Evolutionary conservation across 345 rosid genomes (phyloP).

Genomic region (Hypericum androsaemum): DNA sequence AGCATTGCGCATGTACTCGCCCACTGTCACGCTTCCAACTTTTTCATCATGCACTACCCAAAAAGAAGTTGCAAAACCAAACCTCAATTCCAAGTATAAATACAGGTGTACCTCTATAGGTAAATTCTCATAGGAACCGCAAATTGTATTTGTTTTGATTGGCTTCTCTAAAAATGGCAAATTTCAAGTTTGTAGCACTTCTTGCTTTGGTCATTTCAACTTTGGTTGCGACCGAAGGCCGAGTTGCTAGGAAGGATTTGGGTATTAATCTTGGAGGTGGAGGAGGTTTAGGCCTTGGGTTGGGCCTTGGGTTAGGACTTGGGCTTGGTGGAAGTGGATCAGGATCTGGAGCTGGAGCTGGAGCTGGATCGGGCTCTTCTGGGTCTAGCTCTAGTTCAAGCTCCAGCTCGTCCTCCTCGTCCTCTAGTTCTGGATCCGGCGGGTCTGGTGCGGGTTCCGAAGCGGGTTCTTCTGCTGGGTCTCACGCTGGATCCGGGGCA

Average conservation of each 20-base stretch:
- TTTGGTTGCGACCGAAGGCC: conserved; percentile 24
- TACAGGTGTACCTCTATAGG: too few relatives aligned
- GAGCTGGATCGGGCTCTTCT: conserved; percentile 12
- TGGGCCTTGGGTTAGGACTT: conserved; percentile 32
- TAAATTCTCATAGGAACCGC: too few relatives aligned
- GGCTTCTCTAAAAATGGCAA: conserved; percentile 2
- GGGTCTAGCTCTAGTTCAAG: conserved; percentile 20
- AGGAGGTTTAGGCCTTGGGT: conserved; percentile 33
- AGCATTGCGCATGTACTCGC: too few relatives aligned
- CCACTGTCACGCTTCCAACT: too few relatives aligned
- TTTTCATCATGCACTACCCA: too few relatives aligned
- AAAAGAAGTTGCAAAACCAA: too few relatives aligned
- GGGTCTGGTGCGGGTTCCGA: conserved; percentile 21
- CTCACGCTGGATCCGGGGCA: neutral
- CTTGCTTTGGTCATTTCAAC: conserved; percentile 19
- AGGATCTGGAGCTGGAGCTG: conserved; percentile 20
- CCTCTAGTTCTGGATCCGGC: conserved; percentile 15
- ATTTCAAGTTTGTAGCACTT: conserved; percentile 6
- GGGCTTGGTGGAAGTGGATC: conserved; percentile 21
- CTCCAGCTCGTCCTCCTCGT: conserved; percentile 5
- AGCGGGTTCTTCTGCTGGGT: conserved; percentile 19
- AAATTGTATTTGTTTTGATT: too few relatives aligned
- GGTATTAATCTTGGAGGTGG: conserved; percentile 44
- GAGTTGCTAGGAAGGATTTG: conserved; percentile 41
- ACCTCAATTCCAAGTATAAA: too few relatives aligned